Evolutionary conservation across 768 basidiomycete species (phyloP).

Genomic region (Suillus fuscotomentosus): DNA sequence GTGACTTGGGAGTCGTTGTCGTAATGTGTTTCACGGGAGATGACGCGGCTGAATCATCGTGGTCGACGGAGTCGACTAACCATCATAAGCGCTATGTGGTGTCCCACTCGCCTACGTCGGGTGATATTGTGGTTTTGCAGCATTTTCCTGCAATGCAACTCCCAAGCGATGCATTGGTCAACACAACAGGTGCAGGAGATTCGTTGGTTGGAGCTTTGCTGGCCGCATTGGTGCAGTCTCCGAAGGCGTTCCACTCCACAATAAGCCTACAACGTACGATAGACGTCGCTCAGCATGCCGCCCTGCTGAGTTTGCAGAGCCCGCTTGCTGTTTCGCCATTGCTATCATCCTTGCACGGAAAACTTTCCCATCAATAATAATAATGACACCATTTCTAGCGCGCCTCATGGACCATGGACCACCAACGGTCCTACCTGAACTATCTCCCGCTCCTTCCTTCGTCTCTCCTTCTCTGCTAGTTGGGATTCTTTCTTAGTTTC

Average conservation of each 20-base stretch:
- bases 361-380: not conserved
- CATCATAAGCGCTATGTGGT: slow-evolving; percentile 48
- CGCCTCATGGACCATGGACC: slow-evolving; percentile 10
- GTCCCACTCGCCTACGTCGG: slow-evolving; percentile 42
- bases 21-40: slow-evolving; percentile 53
- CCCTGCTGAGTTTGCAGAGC: slow-evolving; percentile 57
- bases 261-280: slow-evolving; percentile 44
- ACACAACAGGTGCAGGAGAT: slow-evolving; percentile 92
- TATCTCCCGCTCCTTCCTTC: slow-evolving; percentile 48
- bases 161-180: slow-evolving; percentile 43
- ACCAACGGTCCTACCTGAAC: slow-evolving; percentile 62
- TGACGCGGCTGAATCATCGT: slow-evolving; percentile 42
- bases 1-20: slow-evolving; percentile 62
- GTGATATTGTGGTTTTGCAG: slow-evolving; percentile 58
- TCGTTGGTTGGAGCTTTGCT: slow-evolving; percentile 83
- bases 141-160: slow-evolving; percentile 65
- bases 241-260: slow-evolving; percentile 46
- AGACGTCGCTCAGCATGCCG: slow-evolving; percentile 61
- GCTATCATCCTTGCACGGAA: slow-evolving; percentile 37
- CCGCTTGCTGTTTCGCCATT: slow-evolving; percentile 63
- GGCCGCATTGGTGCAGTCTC: slow-evolving; percentile 54
- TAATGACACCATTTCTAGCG: not conserved
- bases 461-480: slow-evolving; percentile 44
- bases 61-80: slow-evolving; percentile 52
- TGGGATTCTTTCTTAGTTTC: slow-evolving; percentile 34